Percentiles rank a stretch among this genome's conserved stretches.
Conservation (phyloP, 2,329 filamentous ascomycete species). For the Diaporthe amygdali region DNA sequence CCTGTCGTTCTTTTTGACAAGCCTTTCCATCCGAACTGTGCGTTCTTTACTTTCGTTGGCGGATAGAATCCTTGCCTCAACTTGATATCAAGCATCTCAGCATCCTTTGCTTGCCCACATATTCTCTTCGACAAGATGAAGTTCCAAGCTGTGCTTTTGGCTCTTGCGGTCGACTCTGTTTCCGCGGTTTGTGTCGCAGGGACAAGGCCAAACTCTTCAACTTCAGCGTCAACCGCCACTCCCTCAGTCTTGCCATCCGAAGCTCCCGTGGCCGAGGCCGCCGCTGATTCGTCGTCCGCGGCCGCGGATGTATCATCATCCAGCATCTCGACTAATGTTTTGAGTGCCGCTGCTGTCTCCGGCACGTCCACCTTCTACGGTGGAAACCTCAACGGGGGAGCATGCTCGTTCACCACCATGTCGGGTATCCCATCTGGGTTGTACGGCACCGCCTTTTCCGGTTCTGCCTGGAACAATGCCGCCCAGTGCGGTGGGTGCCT, state of each 20-base stretch:
- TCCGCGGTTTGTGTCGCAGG: constrained; percentile 12
- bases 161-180: constrained; percentile 12
- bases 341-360: constrained; percentile 26
- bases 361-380: constrained; percentile 59
- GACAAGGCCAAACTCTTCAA: background rate
- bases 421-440: constrained; percentile 59
- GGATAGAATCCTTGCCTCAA: background rate
- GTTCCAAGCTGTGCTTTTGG: constrained; percentile 18
- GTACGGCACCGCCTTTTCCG: constrained; percentile 66
- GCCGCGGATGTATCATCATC: background rate
- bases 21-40: background rate
- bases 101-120: background rate
- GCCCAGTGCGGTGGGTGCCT: constrained; percentile 67
- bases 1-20: background rate
- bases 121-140: constrained; percentile 17
- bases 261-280: background rate
- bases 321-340: background rate
- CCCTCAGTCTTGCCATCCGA: background rate
- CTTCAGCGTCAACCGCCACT: background rate
- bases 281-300: background rate
- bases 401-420: constrained; percentile 68
- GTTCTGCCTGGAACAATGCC: constrained; percentile 59
- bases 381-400: constrained; percentile 62
- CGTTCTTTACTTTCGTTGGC: background rate
- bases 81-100: background rate